Evolutionary conservation across 2,329 filamentous ascomycete genomes (phyloP), one percentile per base, ranked within the genome.

Genomic region (Stagonosporopsis tanaceti): DNA sequence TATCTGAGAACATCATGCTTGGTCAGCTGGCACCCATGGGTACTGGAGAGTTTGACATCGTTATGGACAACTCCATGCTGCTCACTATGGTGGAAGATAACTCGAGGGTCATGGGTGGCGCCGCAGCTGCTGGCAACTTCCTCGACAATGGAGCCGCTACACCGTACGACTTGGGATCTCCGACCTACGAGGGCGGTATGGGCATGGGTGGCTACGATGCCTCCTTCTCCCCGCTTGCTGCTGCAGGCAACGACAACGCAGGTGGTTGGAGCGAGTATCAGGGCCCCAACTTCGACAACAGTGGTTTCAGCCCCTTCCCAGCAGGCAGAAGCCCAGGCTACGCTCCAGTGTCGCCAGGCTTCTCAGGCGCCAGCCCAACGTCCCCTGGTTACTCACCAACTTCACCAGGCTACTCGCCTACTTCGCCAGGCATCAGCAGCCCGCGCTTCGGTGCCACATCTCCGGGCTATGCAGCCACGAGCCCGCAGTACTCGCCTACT

Each of bases 1-100:
- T 99, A 47, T 98, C 95, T 15, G 95, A 99, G 80, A 99, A 99
- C 80, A 89, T 99, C 74, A 99, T 99, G 87, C 86, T 99, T 61
- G 95, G 95, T 61, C 95, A 99, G 80, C 87, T 98, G 79, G 95
- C 96, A 5, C 95, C 96, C 28, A 94, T 97, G 85, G 95, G 95
- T 61, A 99, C 96, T 56, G 95, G 95, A 63, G 93, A 97, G 77
- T 94, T 99, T 70, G 93, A 99, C 64, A 88, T 98, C 51, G 88
- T 93, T 67, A 85, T 99, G 65, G 96, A 99, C 74, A 93, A 93
- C 64, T 91, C 91, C 78, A 96, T 99, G 92, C 86, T 98, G 40
- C 92, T 96, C 76, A 97, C 93, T 17, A 92, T 96, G 71, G 93
- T 96, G 57, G 93, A 92, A 47, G 93, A 97, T 78, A 97, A 96